phyloP scores from a whole-genome alignment of 2,329 filamentous ascomycete genomes.

The Aspergillus glaucus region DNA sequence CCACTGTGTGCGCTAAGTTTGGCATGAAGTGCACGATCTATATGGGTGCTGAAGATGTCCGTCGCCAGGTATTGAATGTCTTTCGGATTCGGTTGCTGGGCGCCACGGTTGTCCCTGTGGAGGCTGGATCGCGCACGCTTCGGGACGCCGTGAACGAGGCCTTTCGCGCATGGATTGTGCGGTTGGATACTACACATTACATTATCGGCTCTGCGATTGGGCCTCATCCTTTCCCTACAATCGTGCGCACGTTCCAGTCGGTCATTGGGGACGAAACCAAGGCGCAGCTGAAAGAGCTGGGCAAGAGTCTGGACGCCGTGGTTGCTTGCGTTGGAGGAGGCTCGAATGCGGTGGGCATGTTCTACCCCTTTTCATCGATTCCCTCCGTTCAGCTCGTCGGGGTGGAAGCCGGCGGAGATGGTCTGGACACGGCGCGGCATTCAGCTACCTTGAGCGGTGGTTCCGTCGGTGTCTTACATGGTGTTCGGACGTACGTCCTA shows the following conservation, averaged over 20 bases:
- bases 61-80: slow-evolving; percentile 91
- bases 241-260: slow-evolving; percentile 93
- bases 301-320: slow-evolving; percentile 89
- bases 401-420: slow-evolving; percentile 92
- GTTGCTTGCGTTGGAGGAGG: slow-evolving; percentile 95
- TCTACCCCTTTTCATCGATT: slow-evolving; percentile 90
- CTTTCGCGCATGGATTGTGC: slow-evolving; percentile 84
- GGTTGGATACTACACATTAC: slow-evolving; percentile 92
- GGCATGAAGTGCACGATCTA: slow-evolving; percentile 95
- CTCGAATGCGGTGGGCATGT: slow-evolving; percentile 95
- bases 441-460: slow-evolving; percentile 82
- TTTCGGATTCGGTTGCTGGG: slow-evolving; percentile 97
- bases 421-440: slow-evolving; percentile 77
- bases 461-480: slow-evolving; percentile 87
- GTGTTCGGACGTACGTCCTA: slow-evolving; percentile 93
- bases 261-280: slow-evolving; percentile 95
- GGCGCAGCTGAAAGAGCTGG: slow-evolving; percentile 75
- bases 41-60: slow-evolving; percentile 97
- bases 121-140: slow-evolving; percentile 77
- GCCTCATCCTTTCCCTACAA: slow-evolving; percentile 94
- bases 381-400: slow-evolving; percentile 79
- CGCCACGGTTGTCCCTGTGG: slow-evolving; percentile 85
- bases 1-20: slow-evolving; percentile 91
- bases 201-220: slow-evolving; percentile 97
- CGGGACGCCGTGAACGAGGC: slow-evolving; percentile 93